Evolutionary conservation across 345 rosid genomes (phyloP), one percentile per base, ranked within the genome.

Genomic region (Pugionium dolabratum): DNA sequence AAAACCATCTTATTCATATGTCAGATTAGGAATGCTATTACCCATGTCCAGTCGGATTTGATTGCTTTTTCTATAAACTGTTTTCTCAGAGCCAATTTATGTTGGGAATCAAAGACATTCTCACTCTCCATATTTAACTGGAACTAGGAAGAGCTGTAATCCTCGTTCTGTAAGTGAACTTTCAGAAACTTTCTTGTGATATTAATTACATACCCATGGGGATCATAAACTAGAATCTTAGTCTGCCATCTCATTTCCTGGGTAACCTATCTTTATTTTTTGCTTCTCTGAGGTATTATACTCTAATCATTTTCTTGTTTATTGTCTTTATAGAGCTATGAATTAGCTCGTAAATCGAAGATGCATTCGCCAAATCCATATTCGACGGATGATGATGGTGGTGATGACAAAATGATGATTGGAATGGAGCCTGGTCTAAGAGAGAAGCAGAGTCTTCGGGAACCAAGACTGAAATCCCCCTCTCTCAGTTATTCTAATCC

Each of bases 131-230:
- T 80, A 81, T 54, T 51, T 69, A 34, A 66, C 86, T 75, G 88
- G 79, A 65, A 62, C 58, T 65, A 77, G 49, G 52, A 86, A 71
- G 82, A 84, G 67, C 49, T 59, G 69, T 33, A 59, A 55, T 57
- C 74, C 75, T 65, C 64, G 79, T 57, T 64, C 80, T 75, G 98
- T 92, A 80, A 82, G 96, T 80, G 75, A 54, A 54, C 5, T 64
- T 77, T 41, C 51, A 44, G 47, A 62, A 65, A 51, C 76, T 62
- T 57, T 58, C 46, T 36, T 79, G 43, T 35, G 45, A 4, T 30
- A 27, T 25, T 40, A 18, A 41, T 4, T 48, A 31, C 32, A 28
- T 59, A 33, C 27, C 48, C 34, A 25, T 43, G 27, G 54, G 25
- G 47, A 67, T 60, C 39, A 7, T 52, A 30, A 59, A 26, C 54